phyloP scores from a whole-genome alignment of 1,284 basidiomycete genomes.

The Naganishia liquefaciens region DNA sequence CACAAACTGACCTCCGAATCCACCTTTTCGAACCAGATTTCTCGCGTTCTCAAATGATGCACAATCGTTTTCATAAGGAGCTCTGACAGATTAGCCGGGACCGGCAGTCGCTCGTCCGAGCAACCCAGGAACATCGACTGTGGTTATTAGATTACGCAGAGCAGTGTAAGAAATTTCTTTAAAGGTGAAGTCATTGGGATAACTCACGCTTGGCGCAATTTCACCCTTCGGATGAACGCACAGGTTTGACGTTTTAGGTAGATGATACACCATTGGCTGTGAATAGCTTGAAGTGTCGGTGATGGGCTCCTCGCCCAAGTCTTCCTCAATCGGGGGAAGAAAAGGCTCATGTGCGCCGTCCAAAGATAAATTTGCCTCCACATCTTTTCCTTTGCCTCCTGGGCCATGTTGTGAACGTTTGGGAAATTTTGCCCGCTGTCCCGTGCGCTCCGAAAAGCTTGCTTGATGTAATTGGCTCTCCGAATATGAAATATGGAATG shows the following conservation, averaged over 20 bases:
- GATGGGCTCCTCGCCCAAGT: neutral
- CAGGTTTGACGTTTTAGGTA: slow-evolving; percentile 8
- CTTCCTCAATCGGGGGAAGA: slow-evolving; percentile 2
- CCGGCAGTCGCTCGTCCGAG: neutral
- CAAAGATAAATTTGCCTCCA: neutral
- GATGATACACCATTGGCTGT: slow-evolving; percentile 18
- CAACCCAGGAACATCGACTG: slow-evolving; percentile 24
- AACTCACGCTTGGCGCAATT: neutral
- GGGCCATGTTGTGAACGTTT: neutral
- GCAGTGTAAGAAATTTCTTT: too few relatives aligned
- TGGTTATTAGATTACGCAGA: too few relatives aligned
- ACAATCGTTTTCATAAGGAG: slow-evolving; percentile 46
- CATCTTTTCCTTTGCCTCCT: neutral
- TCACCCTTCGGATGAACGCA: neutral
- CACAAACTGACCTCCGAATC: slow-evolving; percentile 27
- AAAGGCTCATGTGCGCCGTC: neutral
- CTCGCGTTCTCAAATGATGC: slow-evolving; percentile 42
- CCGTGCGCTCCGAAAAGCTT: neutral
- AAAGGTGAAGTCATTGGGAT: neutral
- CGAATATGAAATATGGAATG: slow-evolving; percentile 49
- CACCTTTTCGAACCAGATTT: slow-evolving; percentile 46
- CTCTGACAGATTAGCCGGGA: slow-evolving; percentile 40
- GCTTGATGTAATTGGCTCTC: neutral
- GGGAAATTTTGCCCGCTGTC: neutral
- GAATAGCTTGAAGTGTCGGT: neutral